Evolutionary conservation across 2,329 filamentous ascomycete species (phyloP), one percentile per base, ranked within the genome.

Genomic region (Fusarium sp.): DNA sequence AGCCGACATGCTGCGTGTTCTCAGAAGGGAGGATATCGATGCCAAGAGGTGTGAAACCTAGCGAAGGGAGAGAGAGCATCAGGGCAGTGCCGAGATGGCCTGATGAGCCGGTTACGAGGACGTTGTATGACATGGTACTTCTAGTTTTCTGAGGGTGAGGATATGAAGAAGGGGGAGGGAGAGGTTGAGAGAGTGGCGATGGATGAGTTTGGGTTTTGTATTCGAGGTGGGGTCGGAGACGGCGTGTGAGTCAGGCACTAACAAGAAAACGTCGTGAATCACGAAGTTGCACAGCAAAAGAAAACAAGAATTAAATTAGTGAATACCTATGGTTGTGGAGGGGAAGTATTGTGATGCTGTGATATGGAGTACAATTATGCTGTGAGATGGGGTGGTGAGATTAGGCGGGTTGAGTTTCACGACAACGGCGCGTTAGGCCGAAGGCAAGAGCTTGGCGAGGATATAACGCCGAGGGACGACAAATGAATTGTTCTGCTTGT

Each of bases 11-110:
- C 6, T 75, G 75, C 3, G 82, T 82, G 2, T 79, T 79, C 0
- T 70, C 47, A 4, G 77, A 78, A 13, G 78, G 65, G 22, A 81
- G 68, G 47, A 83, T 80, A 70, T 84, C 82, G 67, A 83, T 76
- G 56, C 82, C 82, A 5, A 82, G 52, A 1, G 82, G 81, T 1
- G 45, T 71, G 73, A 81, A 79, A 51, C 82, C 82, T 5, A 78
- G 69, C 0, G 70, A 57, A 0, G 80, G 79, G 4, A 84, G 75
- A 10, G 74, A 63, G 20, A 83, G 79, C 80, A 84, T 83, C 1
- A 84, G 75, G 20, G 82, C 82, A 1, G 76, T 77, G 65, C 82
- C 82, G 11, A 84, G 78, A 54, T 84, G 82, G 54, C 82, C 82
- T 0, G 82, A 76, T 1, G 82, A 81, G 64, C 82, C 82, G 17